phyloP scores from a whole-genome alignment of 306 rosid genomes.

The Begonia masoniana region DNA sequence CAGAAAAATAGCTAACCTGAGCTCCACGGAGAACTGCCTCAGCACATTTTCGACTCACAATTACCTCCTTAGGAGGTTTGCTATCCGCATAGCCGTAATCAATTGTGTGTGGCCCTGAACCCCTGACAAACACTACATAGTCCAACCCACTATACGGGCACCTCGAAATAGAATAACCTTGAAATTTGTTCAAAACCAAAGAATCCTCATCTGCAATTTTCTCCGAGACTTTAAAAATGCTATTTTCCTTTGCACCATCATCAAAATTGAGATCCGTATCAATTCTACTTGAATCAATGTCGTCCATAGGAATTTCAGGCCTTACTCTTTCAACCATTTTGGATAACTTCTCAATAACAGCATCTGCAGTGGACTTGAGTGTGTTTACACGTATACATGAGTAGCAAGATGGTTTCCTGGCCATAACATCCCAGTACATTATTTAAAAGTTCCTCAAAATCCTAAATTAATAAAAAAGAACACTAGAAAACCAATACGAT shows the following conservation, averaged over 20 bases:
- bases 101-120: conserved; percentile 71
- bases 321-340: conserved; percentile 19
- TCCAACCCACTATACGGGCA: conserved; percentile 62
- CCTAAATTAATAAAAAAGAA: too few species aligned
- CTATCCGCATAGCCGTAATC: conserved; percentile 42
- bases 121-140: conserved; percentile 67
- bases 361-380: conserved; percentile 44
- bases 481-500: too few species aligned
- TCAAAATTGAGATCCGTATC: conserved; percentile 7
- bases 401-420: conserved; percentile 77
- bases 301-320: conserved; percentile 3
- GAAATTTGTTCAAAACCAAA: conserved; percentile 18
- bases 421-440: background rate
- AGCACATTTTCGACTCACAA: conserved; percentile 89
- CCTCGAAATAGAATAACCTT: conserved; percentile 29
- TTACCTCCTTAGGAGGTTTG: conserved; percentile 62
- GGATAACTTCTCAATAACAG: conserved; percentile 39
- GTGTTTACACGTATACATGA: conserved; percentile 81
- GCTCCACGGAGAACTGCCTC: conserved; percentile 98
- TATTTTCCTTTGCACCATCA: conserved; percentile 4
- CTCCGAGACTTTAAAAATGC: conserved; percentile 2
- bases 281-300: conserved; percentile 2
- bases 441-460: background rate
- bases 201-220: conserved; percentile 8
- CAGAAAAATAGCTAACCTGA: conserved; percentile 40